Evolutionary conservation across 2,329 filamentous ascomycete species (phyloP), one percentile per base, ranked within the genome.

Genomic region (Hypoxylon sp.): DNA sequence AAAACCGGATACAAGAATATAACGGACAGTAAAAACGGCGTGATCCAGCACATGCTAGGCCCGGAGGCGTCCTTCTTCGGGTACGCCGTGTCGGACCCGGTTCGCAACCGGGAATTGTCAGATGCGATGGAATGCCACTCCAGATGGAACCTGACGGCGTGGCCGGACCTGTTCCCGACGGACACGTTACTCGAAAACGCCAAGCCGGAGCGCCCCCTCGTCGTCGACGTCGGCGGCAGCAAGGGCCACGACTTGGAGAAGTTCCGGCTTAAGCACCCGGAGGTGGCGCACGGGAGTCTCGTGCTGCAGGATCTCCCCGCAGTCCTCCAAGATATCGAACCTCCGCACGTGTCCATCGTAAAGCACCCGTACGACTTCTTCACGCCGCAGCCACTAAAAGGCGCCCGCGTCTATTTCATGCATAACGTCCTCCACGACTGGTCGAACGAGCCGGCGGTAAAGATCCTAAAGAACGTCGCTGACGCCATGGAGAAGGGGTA

Each of bases 121-220:
- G 71, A 76, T 54, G 73, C 74, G 1, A 79, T 79, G 77, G 72
- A 77, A 56, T 77, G 76, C 56, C 76, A 79, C 54, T 77, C 76
- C 20, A 74, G 73, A 49, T 75, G 76, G 64, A 79, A 78, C 54
- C 70, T 78, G 26, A 76, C 74, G 3, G 64, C 76, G 7, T 80
- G 78, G 78, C 67, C 73, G 0, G 75, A 78, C 6, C 63, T 79
- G 0, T 77, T 75, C 46, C 75, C 74, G 1, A 77, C 76, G 7
- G 69, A 75, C 0, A 70, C 63, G 5, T 55, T 79, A 6, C 20
- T 78, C 1, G 53, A 61, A 4, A 72, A 56, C 1, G 69, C 70
- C 4, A 74, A 74, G 43, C 65, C 69, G 1, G 75, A 73, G 15
- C 66, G 74, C 0, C 61, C 71, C 1, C 60, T 79, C 0, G 74